A percentile compares a stretch with the other conserved stretches of the same genome.
Evolutionary conservation across 768 basidiomycete genomes (phyloP).

Genomic region (Lepiota venenata): DNA sequence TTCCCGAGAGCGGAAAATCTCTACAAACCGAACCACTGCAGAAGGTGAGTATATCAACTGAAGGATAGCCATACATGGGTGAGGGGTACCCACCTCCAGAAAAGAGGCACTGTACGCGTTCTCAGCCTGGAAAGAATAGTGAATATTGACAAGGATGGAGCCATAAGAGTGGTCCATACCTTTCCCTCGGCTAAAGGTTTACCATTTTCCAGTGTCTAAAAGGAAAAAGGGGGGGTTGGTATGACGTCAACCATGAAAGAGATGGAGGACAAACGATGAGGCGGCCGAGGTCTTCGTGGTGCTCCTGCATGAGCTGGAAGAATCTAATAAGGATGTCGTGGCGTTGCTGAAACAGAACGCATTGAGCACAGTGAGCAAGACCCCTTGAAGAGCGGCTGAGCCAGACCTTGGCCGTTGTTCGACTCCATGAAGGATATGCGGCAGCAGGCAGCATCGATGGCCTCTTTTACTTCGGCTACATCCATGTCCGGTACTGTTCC

Average conservation of each 20-base stretch:
- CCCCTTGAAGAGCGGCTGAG: background rate
- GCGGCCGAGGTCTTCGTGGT: conserved; percentile 82
- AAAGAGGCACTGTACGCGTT: conserved; percentile 83
- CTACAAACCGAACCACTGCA: conserved; percentile 76
- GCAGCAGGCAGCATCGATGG: conserved; percentile 77
- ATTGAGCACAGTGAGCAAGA: background rate
- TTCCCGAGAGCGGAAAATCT: background rate
- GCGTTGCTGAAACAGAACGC: conserved; percentile 47
- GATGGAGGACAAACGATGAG: conserved; percentile 62
- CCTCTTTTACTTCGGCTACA: conserved; percentile 74
- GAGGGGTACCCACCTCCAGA: conserved; percentile 55
- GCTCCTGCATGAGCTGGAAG: conserved; percentile 72
- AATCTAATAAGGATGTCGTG: conserved; percentile 84
- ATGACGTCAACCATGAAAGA: conserved; percentile 21
- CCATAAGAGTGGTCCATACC: conserved; percentile 37
- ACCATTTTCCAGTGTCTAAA: conserved; percentile 91
- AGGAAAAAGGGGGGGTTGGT: conserved; percentile 10
- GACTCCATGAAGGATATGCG: conserved; percentile 85
- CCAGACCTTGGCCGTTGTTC: conserved; percentile 82
- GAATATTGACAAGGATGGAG: background rate
- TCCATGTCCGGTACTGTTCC: conserved; percentile 92
- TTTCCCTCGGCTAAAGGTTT: conserved; percentile 85
- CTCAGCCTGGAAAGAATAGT: conserved; percentile 58
- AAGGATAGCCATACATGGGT: background rate
- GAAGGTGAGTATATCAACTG: background rate